A percentile compares a stretch with the other conserved stretches of the same genome.
Evolutionary conservation across 2,329 filamentous ascomycete genomes (phyloP).

Genomic region (Alternaria triticina): DNA sequence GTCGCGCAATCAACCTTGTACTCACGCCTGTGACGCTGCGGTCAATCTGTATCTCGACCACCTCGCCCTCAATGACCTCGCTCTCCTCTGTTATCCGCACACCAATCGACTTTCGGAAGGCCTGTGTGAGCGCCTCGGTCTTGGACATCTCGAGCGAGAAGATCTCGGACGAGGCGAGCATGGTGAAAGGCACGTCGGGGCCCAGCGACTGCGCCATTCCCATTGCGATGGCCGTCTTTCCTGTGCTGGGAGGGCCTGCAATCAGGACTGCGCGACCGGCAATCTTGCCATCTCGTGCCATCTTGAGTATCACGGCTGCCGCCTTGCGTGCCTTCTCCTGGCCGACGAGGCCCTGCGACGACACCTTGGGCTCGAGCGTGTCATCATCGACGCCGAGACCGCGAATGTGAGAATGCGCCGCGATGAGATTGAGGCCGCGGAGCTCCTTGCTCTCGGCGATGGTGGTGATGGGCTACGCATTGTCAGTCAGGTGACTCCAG

Average conservation of each 20-base stretch:
- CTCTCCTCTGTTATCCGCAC: constrained; percentile 99
- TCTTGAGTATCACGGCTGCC: constrained; percentile 93
- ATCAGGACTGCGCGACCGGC: constrained; percentile 93
- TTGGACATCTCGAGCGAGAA: constrained; percentile 99
- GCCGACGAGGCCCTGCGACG: constrained; percentile 92
- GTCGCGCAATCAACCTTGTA: not conserved
- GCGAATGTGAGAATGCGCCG: constrained; percentile 96
- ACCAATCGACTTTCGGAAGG: constrained; percentile 98
- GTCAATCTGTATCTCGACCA: constrained; percentile 98
- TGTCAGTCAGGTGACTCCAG: constrained; percentile 17
- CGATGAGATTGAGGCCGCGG: constrained; percentile 94
- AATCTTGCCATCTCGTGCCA: constrained; percentile 99
- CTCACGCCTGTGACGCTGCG: constrained; percentile 85
- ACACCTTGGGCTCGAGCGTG: constrained; percentile 81
- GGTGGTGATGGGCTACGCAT: constrained; percentile 67
- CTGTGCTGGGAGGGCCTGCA: constrained; percentile 93
- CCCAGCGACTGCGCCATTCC: constrained; percentile 97
- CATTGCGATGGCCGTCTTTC: constrained; percentile 98
- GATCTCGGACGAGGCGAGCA: constrained; percentile 93
- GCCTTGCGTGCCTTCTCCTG: constrained; percentile 97
- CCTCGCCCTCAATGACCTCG: constrained; percentile 98
- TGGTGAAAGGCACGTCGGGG: constrained; percentile 93
- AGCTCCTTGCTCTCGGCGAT: constrained; percentile 96
- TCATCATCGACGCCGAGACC: constrained; percentile 92
- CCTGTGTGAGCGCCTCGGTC: constrained; percentile 95